Evolutionary conservation across 2,329 filamentous ascomycete genomes (phyloP).

Genomic region (Stemphylium lycopersici): DNA sequence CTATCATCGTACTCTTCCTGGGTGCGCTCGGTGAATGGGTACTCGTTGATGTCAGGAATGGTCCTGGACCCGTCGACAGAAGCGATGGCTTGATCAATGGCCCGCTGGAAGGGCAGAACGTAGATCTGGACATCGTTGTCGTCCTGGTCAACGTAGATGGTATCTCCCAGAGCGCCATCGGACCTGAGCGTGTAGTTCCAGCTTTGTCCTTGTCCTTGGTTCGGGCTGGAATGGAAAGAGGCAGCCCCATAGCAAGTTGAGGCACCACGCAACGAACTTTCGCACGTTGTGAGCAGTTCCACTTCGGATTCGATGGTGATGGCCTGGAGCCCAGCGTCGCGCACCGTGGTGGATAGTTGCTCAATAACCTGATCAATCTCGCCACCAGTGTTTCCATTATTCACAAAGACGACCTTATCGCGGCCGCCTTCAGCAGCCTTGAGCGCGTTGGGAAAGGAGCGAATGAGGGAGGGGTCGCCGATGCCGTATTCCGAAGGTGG

Average conservation of each 20-base stretch:
- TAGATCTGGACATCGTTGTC: slow-evolving; percentile 81
- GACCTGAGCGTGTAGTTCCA: slow-evolving; percentile 90
- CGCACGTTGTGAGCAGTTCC: slow-evolving; percentile 68
- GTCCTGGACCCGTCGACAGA: slow-evolving; percentile 55
- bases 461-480: slow-evolving; percentile 65
- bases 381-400: slow-evolving; percentile 71
- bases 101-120: slow-evolving; percentile 76
- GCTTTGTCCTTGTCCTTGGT: slow-evolving; percentile 66
- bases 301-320: slow-evolving; percentile 60
- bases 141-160: slow-evolving; percentile 67
- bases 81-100: slow-evolving; percentile 76
- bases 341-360: slow-evolving; percentile 64
- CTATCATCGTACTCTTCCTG: slow-evolving; percentile 68
- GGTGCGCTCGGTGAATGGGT: slow-evolving; percentile 76
- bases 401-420: slow-evolving; percentile 76
- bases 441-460: slow-evolving; percentile 69
- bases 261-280: slow-evolving; percentile 63
- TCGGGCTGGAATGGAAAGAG: slow-evolving; percentile 76
- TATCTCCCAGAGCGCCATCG: slow-evolving; percentile 71
- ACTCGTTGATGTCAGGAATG: slow-evolving; percentile 62
- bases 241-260: slow-evolving; percentile 75
- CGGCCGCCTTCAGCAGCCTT: slow-evolving; percentile 62
- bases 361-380: slow-evolving; percentile 75
- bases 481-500: slow-evolving; percentile 79
- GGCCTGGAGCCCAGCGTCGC: slow-evolving; percentile 61